Conservation (phyloP, 2,329 filamentous ascomycete species). For the Pseudocercospora cruenta region DNA sequence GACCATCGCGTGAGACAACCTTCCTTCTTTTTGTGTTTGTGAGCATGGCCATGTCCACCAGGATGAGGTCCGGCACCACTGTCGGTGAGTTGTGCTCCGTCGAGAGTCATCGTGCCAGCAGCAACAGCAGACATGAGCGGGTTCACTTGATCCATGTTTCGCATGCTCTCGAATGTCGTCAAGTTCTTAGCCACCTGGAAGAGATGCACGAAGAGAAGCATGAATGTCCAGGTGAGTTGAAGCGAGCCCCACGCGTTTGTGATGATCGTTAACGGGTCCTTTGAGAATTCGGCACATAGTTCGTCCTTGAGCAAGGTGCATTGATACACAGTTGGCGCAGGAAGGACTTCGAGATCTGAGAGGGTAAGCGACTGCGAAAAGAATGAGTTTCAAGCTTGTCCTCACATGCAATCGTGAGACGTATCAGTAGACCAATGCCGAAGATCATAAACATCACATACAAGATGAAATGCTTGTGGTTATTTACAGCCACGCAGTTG, state of each 20-base stretch:
- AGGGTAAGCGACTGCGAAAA: not conserved
- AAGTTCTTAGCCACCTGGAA: constrained; percentile 89
- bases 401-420: constrained; percentile 72
- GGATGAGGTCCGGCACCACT: constrained; percentile 68
- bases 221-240: constrained; percentile 94
- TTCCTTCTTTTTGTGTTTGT: constrained; percentile 58
- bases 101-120: constrained; percentile 66
- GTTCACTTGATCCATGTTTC: constrained; percentile 61
- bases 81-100: constrained; percentile 71
- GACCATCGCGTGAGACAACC: constrained; percentile 80
- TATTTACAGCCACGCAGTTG: constrained; percentile 94
- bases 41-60: constrained; percentile 44
- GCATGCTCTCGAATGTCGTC: constrained; percentile 98
- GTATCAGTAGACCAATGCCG: constrained; percentile 73
- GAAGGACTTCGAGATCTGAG: constrained; percentile 47
- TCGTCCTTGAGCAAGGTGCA: constrained; percentile 78
- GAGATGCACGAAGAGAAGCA: constrained; percentile 92
- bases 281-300: constrained; percentile 75
- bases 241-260: constrained; percentile 77
- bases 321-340: constrained; percentile 49
- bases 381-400: constrained; percentile 31
- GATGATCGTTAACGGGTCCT: constrained; percentile 82
- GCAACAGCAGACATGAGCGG: constrained; percentile 75
- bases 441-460: constrained; percentile 80
- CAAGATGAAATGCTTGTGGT: constrained; percentile 91